Base-by-base conservation (phyloP, 23 red algal species). In the Chondrus crispus region DNA sequence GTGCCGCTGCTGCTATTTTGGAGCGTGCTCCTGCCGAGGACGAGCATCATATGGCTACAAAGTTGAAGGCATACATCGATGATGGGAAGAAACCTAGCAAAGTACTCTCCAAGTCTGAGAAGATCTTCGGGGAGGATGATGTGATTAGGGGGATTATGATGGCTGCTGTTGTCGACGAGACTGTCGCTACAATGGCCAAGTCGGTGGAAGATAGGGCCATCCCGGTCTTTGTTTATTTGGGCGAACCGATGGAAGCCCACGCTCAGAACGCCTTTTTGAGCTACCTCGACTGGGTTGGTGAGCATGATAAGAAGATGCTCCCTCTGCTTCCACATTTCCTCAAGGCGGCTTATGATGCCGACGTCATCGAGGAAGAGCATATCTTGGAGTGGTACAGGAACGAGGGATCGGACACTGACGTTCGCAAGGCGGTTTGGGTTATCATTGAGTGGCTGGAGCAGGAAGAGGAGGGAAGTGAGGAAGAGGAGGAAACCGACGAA, bases 391-490 rank as follows among this genome's bases (percentile, higher is more conserved):
- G 96, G 96, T 95, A 85, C 68, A 50, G 28, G 18, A 54, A 36
- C 40, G 57, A 42, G 6, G 52, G 29, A 30, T 14, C 74, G 33
- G 43, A 41, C 26, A 36, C 37, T 32, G 43, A 85, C n/a, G 96
- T 94, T 19, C 82, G 92, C 39, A 69, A 93, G 3, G 85, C 52
- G 22, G 91, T 94, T 26, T 38, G 51, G 30, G 66, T 62, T 5
- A 44, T 98, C 46, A 80, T 98, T 45, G 75, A 98, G n/a, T 98
- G 96, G 96, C 79, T 98, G 81, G 78, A 98, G 88, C 64, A 88
- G 36, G 87, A 85, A 20, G 87, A 91, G 5, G 89, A 88, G 78
- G 91, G 89, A 33, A 74, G 80, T 62, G 74, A 70, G 29, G 71
- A 69, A 14, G 75, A 88, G 42, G 93, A 95, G 48, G 91, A 88